These are phyloP conservation scores for Ophiosphaerella narmari DNA, from an alignment of 2,329 filamentous ascomycete genomes.

Conservation along the genomic window DNA sequence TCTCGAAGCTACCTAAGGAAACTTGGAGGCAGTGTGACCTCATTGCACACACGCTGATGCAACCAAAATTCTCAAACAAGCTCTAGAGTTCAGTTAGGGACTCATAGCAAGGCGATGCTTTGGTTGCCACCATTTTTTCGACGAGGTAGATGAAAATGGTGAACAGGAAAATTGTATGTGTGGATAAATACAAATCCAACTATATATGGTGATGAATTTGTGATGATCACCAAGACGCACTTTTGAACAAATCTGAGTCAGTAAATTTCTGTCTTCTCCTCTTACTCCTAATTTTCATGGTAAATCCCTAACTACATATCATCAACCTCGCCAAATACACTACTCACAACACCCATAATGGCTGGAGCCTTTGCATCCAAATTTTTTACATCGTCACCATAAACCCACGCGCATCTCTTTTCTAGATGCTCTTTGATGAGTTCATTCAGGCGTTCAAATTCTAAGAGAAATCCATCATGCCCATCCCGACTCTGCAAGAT, in stretches of 20 bases:
- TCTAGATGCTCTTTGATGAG: constrained; percentile 23
- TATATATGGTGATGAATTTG: no score
- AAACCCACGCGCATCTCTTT: constrained; percentile 2
- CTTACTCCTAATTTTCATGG: neutral
- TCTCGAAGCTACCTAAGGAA: no score
- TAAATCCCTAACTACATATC: neutral
- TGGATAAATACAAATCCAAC: no score
- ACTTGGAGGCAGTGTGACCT: no score
- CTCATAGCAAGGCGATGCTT: no score
- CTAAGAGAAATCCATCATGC: constrained; percentile 47
- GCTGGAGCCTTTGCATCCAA: neutral
- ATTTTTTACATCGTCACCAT: neutral
- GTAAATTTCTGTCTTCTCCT: neutral
- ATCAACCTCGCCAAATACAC: neutral
- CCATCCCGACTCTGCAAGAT: constrained; percentile 38
- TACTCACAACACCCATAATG: neutral
- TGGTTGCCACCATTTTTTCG: no score
- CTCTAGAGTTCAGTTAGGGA: no score
- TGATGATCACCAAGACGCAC: no score
- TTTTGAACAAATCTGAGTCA: neutral
- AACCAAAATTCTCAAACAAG: no score
- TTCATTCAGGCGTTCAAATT: constrained; percentile 39
- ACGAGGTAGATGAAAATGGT: no score
- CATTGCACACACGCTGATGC: no score
- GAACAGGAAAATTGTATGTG: no score